A percentile compares a stretch with the other conserved stretches of the same genome.
Conservation (phyloP, 768 basidiomycete species). For the Auricularia sp. region DNA sequence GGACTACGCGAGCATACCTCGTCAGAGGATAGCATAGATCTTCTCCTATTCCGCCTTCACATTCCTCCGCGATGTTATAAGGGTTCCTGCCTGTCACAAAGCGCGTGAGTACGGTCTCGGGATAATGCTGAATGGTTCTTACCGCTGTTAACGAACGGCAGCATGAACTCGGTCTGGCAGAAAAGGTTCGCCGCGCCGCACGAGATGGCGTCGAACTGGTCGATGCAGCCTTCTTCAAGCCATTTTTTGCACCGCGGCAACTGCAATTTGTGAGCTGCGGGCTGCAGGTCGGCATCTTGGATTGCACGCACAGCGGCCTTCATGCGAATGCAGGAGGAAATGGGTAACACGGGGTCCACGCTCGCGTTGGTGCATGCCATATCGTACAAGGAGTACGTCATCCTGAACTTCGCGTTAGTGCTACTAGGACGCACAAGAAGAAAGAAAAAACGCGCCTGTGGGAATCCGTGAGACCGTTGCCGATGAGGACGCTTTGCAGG, state of each 20-base stretch:
- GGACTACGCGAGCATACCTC: conserved; percentile 18
- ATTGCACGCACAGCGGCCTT: conserved; percentile 11
- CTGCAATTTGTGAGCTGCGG: conserved; percentile 12
- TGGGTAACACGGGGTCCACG: conserved; percentile 32
- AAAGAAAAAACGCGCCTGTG: conserved; percentile 1
- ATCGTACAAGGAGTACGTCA: conserved; percentile 37
- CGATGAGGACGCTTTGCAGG: conserved; percentile 40
- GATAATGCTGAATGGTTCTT: conserved; percentile 6
- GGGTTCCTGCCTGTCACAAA: conserved; percentile 32
- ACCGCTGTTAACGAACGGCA: conserved; percentile 13
- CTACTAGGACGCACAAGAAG: conserved; percentile 8
- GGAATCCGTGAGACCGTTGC: conserved; percentile 10
- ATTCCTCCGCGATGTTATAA: conserved; percentile 61
- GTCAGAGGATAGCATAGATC: conserved; percentile 52
- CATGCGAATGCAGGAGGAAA: conserved; percentile 8
- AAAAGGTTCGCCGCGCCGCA: conserved; percentile 33
- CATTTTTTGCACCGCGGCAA: conserved; percentile 37
- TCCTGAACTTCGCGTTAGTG: conserved; percentile 11
- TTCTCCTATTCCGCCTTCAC: conserved; percentile 37
- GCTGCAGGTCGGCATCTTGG: not conserved
- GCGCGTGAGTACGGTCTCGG: conserved; percentile 19
- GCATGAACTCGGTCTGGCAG: conserved; percentile 22
- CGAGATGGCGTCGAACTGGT: conserved; percentile 32
- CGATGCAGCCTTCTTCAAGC: conserved; percentile 30
- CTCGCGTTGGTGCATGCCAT: conserved; percentile 48